Evolutionary conservation across 805 yeast genomes (phyloP).

Genomic region (Monosporozyma unispora): DNA sequence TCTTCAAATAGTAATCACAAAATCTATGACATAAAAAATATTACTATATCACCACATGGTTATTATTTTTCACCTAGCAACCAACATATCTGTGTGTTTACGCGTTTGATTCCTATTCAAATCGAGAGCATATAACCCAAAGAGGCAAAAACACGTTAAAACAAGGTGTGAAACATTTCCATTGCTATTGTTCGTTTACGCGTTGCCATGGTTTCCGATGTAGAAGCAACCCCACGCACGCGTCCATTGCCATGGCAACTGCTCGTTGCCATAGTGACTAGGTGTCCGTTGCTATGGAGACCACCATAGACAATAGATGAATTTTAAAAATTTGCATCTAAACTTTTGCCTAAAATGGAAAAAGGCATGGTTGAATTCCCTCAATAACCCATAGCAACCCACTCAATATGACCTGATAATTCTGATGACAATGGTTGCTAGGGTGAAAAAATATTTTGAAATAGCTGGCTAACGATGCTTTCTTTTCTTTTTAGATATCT

Average conservation of each 20-base stretch:
- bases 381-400: neutral
- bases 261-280: neutral
- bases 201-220: slow-evolving; percentile 1
- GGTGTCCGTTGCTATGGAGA: neutral
- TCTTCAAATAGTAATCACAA: no score
- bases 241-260: slow-evolving; percentile 1
- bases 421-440: neutral
- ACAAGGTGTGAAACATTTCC: no score
- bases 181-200: neutral
- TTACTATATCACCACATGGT: neutral
- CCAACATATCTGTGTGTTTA: neutral
- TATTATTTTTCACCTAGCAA: neutral
- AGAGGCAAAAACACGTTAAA: neutral
- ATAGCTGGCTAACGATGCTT: neutral
- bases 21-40: neutral
- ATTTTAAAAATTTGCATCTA: neutral
- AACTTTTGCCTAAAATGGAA: neutral
- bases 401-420: neutral
- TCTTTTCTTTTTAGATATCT: neutral
- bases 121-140: neutral
- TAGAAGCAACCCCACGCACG: neutral
- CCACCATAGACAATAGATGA: neutral
- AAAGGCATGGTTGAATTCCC: neutral
- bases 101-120: neutral
- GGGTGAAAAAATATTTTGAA: neutral